A percentile compares a stretch with the other conserved stretches of the same genome.
These are phyloP conservation scores for Penicillium psychrosexuale DNA, from an alignment of 2,329 filamentous ascomycete genomes.

Conservation along the genomic window DNA sequence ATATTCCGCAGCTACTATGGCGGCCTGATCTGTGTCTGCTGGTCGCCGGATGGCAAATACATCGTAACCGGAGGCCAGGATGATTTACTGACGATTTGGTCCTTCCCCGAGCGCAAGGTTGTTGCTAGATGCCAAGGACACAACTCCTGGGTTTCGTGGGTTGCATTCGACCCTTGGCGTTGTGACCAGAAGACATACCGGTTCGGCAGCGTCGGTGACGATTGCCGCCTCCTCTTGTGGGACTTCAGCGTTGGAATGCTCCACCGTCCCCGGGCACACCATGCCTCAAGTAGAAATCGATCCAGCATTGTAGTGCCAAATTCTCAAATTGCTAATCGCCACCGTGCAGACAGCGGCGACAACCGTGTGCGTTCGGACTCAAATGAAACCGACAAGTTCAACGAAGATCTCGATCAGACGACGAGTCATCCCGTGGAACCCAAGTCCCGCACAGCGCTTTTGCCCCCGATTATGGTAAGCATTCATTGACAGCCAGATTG, in stretches of 20 bases:
- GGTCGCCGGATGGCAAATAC: slow-evolving; percentile 96
- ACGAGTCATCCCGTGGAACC: slow-evolving; percentile 79
- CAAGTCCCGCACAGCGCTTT: slow-evolving; percentile 74
- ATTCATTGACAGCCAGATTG: neutral
- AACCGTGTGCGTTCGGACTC: slow-evolving; percentile 70
- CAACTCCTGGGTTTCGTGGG: slow-evolving; percentile 88
- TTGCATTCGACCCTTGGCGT: slow-evolving; percentile 94
- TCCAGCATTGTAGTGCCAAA: slow-evolving; percentile 32
- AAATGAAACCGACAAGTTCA: slow-evolving; percentile 52
- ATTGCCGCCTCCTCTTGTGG: slow-evolving; percentile 87
- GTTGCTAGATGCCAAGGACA: slow-evolving; percentile 93
- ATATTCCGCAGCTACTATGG: slow-evolving; percentile 91
- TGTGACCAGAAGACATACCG: slow-evolving; percentile 95
- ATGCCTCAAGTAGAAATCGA: slow-evolving; percentile 39
- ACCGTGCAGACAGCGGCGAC: slow-evolving; percentile 60
- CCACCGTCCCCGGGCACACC: slow-evolving; percentile 72
- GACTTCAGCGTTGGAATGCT: slow-evolving; percentile 98
- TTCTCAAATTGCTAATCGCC: slow-evolving; percentile 48
- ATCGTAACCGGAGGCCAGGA: slow-evolving; percentile 94
- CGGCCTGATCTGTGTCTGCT: slow-evolving; percentile 87
- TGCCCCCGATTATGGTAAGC: slow-evolving; percentile 84
- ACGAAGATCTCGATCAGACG: slow-evolving; percentile 53
- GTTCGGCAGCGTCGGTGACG: slow-evolving; percentile 93
- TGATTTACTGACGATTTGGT: slow-evolving; percentile 95
- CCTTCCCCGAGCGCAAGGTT: slow-evolving; percentile 73